Base-by-base conservation (phyloP, 2,329 filamentous ascomycete species). In the Alternaria tenuissima region DNA sequence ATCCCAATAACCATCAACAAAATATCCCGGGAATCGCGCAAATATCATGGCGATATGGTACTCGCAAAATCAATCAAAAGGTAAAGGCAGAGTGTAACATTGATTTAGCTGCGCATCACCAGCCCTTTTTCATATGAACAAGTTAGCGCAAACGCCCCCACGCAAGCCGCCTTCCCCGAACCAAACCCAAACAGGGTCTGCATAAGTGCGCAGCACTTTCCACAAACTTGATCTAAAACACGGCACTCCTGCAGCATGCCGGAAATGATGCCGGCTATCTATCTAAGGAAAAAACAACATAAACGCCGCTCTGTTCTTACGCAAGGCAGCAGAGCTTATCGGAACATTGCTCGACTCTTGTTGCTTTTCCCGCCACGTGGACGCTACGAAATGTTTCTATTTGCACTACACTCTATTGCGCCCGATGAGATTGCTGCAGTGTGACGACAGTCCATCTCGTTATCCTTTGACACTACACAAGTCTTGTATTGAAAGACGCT, bases 171-270 rank as follows among this genome's bases (percentile, higher is more conserved):
- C 34, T 36, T 36, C 32, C 14, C 11, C 34, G 16, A 38, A 16
- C 43, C 43, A 47, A 30, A n/a, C 43, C 43, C 26, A 47, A 47
- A 47, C 28, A 47, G 26, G 26, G 43, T 47, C 43, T 32, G n/a
- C 26, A 47, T 16, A 47, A 18, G 26, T 47, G n/a, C 43, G 26
- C n/a, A 30, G 26, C 26, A 30, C 26, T 47, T 47, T 28, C 43
- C 43, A 30, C 43, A 47, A 47, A 20, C 26, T 26, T 16, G 28
- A 47, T 26, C 26, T 20, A 47, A 47, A 12, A 47, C 18, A 47
- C 44, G n/a, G 44, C 26, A 47, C 18, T 18, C 24, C 44, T 32
- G 44, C 44, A 47, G n/a, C 28, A 26, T 30, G n/a, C 44, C 44
- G 18, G 20, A 32, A 32, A 30, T 16, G 7, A 32, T 47, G 9